Conservation (phyloP, 2,329 filamentous ascomycete species). For the Macrophomina tecta region DNA sequence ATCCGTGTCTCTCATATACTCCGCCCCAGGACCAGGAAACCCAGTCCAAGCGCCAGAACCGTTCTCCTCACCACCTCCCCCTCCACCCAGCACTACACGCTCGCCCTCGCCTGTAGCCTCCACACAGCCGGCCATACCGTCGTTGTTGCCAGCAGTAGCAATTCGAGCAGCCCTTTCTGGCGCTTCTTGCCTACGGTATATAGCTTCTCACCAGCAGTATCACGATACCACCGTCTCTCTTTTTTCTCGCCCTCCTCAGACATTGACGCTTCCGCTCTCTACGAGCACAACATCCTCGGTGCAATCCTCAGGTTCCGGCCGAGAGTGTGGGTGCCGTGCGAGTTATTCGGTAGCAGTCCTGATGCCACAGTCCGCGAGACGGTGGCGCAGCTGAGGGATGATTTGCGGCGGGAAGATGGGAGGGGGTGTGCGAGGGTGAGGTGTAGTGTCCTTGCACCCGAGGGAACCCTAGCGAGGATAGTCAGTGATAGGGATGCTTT, state of each 20-base stretch:
- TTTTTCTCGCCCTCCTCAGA: not conserved
- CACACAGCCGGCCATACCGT: constrained; percentile 1
- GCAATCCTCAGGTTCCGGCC: constrained; percentile 4
- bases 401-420: not conserved
- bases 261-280: not conserved
- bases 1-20: constrained; percentile 73
- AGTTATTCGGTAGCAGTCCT: not conserved
- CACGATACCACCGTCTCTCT: not conserved
- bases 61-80: constrained; percentile 74
- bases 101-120: constrained; percentile 19
- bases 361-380: not conserved
- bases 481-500: not conserved
- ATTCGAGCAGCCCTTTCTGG: not conserved
- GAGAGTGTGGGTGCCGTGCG: constrained; percentile 14
- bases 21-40: constrained; percentile 71
- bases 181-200: not conserved
- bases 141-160: not conserved
- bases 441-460: constrained; percentile 14
- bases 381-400: not conserved
- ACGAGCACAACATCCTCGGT: constrained; percentile 14
- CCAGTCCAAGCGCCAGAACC: constrained; percentile 69
- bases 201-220: constrained; percentile 8
- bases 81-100: constrained; percentile 53
- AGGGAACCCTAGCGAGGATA: not conserved
- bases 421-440: not conserved